Percentiles rank a stretch among this genome's conserved stretches.
Conservation (phyloP, 495 filamentous ascomycete genomes). For the Achaetomiella virescens region DNA sequence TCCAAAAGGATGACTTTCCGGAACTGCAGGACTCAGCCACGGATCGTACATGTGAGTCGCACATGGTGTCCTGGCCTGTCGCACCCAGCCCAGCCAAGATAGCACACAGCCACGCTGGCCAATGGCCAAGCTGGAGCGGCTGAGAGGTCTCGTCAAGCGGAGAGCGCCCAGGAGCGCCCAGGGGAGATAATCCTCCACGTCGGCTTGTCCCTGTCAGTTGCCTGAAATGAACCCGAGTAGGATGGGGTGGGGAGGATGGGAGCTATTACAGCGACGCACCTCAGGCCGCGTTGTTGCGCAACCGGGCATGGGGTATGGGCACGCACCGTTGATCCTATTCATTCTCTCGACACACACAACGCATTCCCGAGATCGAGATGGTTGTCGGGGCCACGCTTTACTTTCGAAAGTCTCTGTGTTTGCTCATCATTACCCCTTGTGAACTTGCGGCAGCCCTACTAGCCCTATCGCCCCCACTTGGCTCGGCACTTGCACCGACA, state of each 20-base stretch:
- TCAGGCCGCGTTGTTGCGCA: not conserved
- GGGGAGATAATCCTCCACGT: not conserved
- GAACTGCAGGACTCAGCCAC: constrained; percentile 5
- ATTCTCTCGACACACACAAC: not conserved
- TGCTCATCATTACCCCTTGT: too few relatives aligned
- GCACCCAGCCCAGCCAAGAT: not conserved
- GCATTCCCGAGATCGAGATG: not conserved
- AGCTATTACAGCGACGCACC: not conserved
- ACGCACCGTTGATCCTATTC: not conserved
- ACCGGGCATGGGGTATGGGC: not conserved
- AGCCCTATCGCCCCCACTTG: too few relatives aligned
- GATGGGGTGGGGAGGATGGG: not conserved
- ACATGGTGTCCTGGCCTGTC: not conserved
- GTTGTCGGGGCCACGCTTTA: too few relatives aligned
- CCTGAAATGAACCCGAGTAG: not conserved
- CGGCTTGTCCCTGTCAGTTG: not conserved
- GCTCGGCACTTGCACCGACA: too few relatives aligned
- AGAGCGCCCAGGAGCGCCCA: too few relatives aligned
- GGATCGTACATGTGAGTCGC: not conserved
- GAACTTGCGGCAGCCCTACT: too few relatives aligned
- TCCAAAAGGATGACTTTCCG: not conserved
- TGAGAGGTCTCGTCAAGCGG: too few relatives aligned
- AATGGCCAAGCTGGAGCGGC: not conserved
- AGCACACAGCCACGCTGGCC: not conserved
- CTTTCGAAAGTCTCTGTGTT: too few relatives aligned